Percentiles rank a stretch among this genome's conserved stretches.
Conservation (phyloP, 1,284 basidiomycete species). For the Agaricales sp. region DNA sequence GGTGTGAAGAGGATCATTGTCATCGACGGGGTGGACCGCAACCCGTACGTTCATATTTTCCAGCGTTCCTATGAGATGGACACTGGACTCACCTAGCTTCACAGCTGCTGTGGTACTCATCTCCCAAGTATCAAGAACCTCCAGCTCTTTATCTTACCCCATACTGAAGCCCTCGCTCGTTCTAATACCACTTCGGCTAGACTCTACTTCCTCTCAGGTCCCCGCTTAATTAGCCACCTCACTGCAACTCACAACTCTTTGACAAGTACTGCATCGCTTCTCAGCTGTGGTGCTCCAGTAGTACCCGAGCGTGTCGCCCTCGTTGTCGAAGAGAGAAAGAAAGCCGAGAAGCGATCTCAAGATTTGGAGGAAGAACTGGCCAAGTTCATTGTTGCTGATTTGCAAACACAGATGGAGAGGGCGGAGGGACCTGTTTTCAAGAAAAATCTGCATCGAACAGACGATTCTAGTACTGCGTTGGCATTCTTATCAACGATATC, state of each 20-base stretch:
- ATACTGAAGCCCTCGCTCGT: conserved; percentile 50
- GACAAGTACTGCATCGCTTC: conserved; percentile 40
- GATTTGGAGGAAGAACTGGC: conserved; percentile 64
- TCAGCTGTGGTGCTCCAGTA: conserved; percentile 56
- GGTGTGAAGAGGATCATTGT: conserved; percentile 75
- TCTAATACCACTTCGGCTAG: conserved; percentile 53
- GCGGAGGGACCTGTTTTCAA: conserved; percentile 23
- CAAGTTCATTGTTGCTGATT: conserved; percentile 36
- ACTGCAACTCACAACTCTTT: conserved; percentile 45
- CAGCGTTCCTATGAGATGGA: background rate
- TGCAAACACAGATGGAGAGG: conserved; percentile 25
- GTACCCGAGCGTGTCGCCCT: conserved; percentile 62
- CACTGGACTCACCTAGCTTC: conserved; percentile 2
- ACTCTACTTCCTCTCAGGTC: conserved; percentile 75
- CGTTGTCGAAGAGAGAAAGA: conserved; percentile 57
- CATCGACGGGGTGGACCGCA: conserved; percentile 75
- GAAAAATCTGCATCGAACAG: conserved; percentile 44
- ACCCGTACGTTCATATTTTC: conserved; percentile 42
- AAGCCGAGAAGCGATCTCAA: conserved; percentile 49
- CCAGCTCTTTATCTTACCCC: conserved; percentile 60
- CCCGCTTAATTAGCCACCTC: conserved; percentile 58
- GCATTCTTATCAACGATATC: conserved; percentile 52
- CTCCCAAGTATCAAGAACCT: conserved; percentile 62
- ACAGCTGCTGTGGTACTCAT: conserved; percentile 83
- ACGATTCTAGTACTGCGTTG: conserved; percentile 51